Evolutionary conservation across 306 rosid species (phyloP).

Genomic region (Morella rubra): DNA sequence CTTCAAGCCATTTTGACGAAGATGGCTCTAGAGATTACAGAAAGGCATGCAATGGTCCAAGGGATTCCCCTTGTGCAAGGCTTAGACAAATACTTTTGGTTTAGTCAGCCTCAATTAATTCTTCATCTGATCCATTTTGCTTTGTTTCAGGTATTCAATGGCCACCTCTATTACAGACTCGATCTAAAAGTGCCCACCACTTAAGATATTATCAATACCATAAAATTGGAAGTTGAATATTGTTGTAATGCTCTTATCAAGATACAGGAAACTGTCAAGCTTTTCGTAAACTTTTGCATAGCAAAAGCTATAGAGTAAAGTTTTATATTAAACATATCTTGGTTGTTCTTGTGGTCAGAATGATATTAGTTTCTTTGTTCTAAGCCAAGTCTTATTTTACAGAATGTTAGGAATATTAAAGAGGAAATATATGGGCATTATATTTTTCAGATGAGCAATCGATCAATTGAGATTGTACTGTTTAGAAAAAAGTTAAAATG

Average conservation of each 20-base stretch:
- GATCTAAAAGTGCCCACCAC: background rate
- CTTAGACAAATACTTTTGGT: conserved; percentile 90
- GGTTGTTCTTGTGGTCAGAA: background rate
- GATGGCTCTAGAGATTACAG: conserved; percentile 91
- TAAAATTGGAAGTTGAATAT: background rate
- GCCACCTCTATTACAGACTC: conserved; percentile 11
- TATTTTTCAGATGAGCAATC: background rate
- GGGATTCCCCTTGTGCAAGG: conserved; percentile 97
- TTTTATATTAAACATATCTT: background rate
- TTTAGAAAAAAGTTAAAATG: background rate
- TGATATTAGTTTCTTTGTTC: background rate
- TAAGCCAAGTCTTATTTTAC: no score
- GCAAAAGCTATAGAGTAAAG: background rate
- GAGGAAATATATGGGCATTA: background rate
- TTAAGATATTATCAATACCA: background rate
- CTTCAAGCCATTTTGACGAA: conserved; percentile 80
- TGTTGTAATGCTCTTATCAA: background rate
- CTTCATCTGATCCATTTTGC: conserved; percentile 96
- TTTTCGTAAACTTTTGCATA: background rate
- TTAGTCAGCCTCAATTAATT: conserved; percentile 76
- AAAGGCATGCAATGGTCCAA: conserved; percentile 88
- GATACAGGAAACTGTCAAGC: background rate
- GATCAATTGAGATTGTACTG: background rate
- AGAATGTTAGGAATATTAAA: background rate
- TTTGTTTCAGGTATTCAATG: conserved; percentile 77